These are phyloP conservation scores for Candida sithepensis DNA, from an alignment of 805 yeast species.

Conservation along the genomic window DNA sequence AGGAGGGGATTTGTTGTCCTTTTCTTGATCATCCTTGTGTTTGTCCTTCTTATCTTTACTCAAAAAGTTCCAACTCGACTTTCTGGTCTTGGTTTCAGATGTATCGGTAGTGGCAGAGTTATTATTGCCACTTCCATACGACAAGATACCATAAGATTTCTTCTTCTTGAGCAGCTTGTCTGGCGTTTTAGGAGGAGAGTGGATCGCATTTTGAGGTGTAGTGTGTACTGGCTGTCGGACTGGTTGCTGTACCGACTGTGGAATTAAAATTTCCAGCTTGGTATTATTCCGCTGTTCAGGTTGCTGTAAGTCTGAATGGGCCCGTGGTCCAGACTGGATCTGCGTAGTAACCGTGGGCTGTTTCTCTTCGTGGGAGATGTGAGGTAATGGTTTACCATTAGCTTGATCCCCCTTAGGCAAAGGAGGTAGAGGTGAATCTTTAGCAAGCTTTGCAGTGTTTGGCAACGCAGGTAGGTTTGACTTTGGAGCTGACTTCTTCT, in stretches of 20 bases:
- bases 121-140: not conserved
- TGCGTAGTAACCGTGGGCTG: too few species aligned
- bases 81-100: conserved; percentile 3
- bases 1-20: conserved; percentile 16
- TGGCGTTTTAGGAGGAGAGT: conserved; percentile 2
- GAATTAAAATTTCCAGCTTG: not conserved
- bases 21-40: not conserved
- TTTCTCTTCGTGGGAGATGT: not conserved
- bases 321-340: not conserved
- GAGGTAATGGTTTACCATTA: not conserved
- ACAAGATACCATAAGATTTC: conserved; percentile 8
- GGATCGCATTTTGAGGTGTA: not conserved
- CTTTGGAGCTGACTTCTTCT: conserved; percentile 11
- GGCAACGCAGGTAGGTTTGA: conserved; percentile 15
- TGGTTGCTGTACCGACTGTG: not conserved
- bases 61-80: conserved; percentile 16
- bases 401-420: conserved; percentile 7
- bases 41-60: conserved; percentile 4
- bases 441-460: conserved; percentile 1
- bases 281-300: not conserved
- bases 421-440: conserved; percentile 16
- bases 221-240: conserved; percentile 4
- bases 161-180: conserved; percentile 4
- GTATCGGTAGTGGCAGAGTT: not conserved
- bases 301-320: not conserved